Conservation (phyloP, 768 basidiomycete genomes). For the Suillus variegatus region DNA sequence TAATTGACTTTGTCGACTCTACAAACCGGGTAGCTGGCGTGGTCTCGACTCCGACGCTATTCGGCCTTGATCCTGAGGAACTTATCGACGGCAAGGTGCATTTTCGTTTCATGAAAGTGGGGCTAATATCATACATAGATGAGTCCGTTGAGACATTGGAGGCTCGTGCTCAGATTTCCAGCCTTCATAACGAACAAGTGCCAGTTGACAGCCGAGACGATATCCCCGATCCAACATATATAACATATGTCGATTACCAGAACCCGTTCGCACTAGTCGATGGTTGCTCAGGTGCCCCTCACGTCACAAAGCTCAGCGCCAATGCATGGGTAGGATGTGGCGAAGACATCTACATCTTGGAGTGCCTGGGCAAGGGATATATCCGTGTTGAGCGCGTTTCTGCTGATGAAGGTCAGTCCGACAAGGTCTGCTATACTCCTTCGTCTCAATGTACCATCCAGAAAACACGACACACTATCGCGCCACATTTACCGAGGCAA, state of each 20-base stretch:
- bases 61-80: conserved; percentile 78
- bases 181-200: conserved; percentile 8
- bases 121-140: conserved; percentile 37
- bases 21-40: conserved; percentile 67
- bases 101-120: conserved; percentile 2
- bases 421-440: not conserved
- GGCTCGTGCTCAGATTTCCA: conserved; percentile 35
- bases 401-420: conserved; percentile 36
- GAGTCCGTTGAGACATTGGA: conserved; percentile 51
- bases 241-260: conserved; percentile 78
- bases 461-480: conserved; percentile 37
- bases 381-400: conserved; percentile 57
- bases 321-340: conserved; percentile 85
- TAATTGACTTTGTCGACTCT: conserved; percentile 91
- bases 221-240: conserved; percentile 56
- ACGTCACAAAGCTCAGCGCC: conserved; percentile 53
- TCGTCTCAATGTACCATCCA: not conserved
- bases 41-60: conserved; percentile 77
- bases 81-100: conserved; percentile 54
- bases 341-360: conserved; percentile 66
- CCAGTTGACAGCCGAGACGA: conserved; percentile 27
- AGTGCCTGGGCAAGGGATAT: conserved; percentile 70
- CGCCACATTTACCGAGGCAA: conserved; percentile 57
- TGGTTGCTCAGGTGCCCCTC: conserved; percentile 51
- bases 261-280: conserved; percentile 66